phyloP scores from a whole-genome alignment of 1,139 yeast genomes.

The Pneumocystis carinii region DNA sequence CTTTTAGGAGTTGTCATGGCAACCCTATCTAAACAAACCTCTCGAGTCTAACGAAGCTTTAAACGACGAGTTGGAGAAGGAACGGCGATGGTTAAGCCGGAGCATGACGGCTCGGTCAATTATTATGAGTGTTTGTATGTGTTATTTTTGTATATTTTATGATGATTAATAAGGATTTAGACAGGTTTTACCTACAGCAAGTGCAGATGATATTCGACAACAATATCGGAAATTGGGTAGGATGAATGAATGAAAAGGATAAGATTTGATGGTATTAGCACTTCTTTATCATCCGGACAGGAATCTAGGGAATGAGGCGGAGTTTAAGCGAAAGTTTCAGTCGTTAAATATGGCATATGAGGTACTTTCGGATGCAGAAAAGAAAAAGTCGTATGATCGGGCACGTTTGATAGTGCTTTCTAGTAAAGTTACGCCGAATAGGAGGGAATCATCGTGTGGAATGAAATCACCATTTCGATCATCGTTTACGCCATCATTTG shows the following conservation, averaged over 20 bases:
- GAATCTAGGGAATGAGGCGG: conserved; percentile 10
- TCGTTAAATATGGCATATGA: conserved; percentile 10
- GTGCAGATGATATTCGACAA: neutral
- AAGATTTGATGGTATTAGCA: conserved; percentile 7
- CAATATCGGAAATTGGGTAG: neutral
- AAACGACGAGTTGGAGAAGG: neutral
- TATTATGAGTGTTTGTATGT: neutral
- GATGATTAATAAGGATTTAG: neutral
- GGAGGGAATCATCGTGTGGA: neutral
- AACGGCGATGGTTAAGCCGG: neutral
- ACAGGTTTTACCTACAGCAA: neutral
- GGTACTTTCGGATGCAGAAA: conserved; percentile 6
- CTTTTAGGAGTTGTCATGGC: neutral
- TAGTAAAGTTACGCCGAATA: neutral
- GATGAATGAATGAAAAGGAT: neutral
- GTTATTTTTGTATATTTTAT: neutral
- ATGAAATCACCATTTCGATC: neutral
- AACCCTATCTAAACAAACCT: neutral
- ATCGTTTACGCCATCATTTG: neutral
- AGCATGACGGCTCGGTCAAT: neutral
- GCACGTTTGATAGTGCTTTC: conserved; percentile 1
- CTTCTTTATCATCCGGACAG: conserved; percentile 11
- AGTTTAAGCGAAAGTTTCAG: conserved; percentile 9
- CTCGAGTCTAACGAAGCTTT: neutral
- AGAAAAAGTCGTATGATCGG: conserved; percentile 9